phyloP scores from a whole-genome alignment of 2,329 filamentous ascomycete genomes.

The Cladosporium sp. region DNA sequence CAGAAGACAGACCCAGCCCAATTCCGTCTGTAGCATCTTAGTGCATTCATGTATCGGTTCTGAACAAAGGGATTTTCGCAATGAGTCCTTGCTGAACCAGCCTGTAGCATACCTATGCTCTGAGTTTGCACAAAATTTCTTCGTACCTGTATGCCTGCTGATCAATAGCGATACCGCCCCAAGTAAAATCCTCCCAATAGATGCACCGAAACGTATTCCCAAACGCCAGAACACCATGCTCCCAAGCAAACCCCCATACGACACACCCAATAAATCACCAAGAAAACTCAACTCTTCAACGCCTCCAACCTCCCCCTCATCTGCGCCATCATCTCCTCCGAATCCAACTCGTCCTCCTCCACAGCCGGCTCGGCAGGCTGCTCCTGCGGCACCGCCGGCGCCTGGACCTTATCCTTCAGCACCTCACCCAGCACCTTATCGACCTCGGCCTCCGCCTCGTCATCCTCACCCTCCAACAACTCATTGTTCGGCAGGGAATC shows the following conservation, averaged over 20 bases:
- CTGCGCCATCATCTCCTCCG: constrained; percentile 86
- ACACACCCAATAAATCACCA: constrained; percentile 2
- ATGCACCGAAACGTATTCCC: neutral
- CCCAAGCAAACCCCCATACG: no score
- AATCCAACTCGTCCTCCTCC: constrained; percentile 70
- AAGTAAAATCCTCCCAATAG: neutral
- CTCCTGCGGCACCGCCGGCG: constrained; percentile 51
- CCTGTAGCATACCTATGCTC: no score
- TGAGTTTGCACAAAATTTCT: neutral
- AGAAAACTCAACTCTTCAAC: constrained; percentile 66
- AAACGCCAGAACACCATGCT: constrained; percentile 11
- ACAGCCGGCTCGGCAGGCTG: constrained; percentile 48
- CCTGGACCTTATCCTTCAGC: constrained; percentile 71
- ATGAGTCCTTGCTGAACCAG: no score
- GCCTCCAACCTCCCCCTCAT: constrained; percentile 92
- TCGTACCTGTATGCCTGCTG: constrained; percentile 3
- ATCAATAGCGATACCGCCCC: neutral
- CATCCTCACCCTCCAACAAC: constrained; percentile 64
- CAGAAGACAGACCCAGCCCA: no score
- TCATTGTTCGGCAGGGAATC: constrained; percentile 76
- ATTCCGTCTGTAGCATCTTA: no score
- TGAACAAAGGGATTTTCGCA: no score
- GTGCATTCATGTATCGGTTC: no score
- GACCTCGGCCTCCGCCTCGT: constrained; percentile 76
- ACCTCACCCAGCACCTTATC: constrained; percentile 92